Conservation (phyloP, 2,329 filamentous ascomycete genomes). For the Neophaeococcomyces mojaviensis region DNA sequence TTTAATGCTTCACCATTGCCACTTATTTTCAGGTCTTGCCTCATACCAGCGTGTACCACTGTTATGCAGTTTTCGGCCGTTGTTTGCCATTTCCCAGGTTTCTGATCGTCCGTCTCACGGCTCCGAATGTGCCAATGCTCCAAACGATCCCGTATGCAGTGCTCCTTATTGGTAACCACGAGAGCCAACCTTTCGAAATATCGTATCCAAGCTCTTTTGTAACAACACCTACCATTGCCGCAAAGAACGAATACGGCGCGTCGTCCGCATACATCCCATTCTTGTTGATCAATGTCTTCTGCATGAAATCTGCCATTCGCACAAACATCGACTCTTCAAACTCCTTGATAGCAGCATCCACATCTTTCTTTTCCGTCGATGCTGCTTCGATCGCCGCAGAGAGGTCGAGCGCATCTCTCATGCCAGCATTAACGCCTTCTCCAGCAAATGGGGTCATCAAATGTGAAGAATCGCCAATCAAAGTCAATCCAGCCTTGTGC, state of each 20-base stretch:
- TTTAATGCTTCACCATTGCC: constrained; percentile 9
- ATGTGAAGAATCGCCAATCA: constrained; percentile 28
- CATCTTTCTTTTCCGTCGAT: constrained; percentile 6
- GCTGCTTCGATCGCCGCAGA: constrained; percentile 20
- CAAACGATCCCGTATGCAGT: constrained; percentile 2
- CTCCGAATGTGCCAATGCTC: constrained; percentile 1
- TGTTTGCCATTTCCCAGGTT: constrained; percentile 15
- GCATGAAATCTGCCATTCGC: constrained; percentile 19
- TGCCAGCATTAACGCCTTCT: constrained; percentile 28
- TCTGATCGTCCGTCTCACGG: constrained; percentile 19
- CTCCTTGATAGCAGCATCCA: constrained; percentile 20
- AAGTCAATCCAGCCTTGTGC: constrained; percentile 22
- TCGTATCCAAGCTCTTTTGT: constrained; percentile 13
- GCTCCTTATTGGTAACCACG: constrained; percentile 12
- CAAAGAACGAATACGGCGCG: constrained; percentile 14
- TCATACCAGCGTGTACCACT: constrained; percentile 15
- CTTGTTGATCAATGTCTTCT: constrained; percentile 22
- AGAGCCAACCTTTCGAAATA: constrained; percentile 11
- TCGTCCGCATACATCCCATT: constrained; percentile 22
- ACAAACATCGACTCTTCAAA: constrained; percentile 25
- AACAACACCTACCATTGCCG: constrained; percentile 10
- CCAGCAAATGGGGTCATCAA: constrained; percentile 27
- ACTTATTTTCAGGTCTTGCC: constrained; percentile 27
- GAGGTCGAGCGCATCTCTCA: constrained; percentile 24
- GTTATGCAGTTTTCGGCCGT: constrained; percentile 29